Evolutionary conservation across 2,329 filamentous ascomycete genomes (phyloP).

Genomic region (Botrytis sinoallii): DNA sequence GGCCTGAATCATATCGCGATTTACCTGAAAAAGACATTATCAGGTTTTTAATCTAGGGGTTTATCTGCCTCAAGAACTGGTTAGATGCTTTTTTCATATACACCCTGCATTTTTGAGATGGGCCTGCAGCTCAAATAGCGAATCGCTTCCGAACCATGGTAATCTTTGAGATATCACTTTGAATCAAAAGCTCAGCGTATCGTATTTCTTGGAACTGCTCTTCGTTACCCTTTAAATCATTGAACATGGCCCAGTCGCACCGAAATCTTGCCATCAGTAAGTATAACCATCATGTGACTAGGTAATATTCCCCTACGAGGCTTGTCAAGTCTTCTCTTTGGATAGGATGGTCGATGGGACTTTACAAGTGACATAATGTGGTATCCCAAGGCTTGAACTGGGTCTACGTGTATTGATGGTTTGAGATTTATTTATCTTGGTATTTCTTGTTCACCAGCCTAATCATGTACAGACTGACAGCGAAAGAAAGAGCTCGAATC

Average conservation of each 20-base stretch:
- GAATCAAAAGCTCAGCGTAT: background rate
- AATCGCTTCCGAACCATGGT: background rate
- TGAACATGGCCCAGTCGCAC: background rate
- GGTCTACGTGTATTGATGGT: too few relatives aligned
- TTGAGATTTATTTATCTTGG: slow-evolving; percentile 24
- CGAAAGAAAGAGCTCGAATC: slow-evolving; percentile 18
- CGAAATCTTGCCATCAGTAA: background rate
- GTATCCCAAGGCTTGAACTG: background rate
- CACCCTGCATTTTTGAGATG: background rate
- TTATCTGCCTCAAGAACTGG: background rate
- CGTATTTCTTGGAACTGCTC: background rate
- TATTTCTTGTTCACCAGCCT: slow-evolving; percentile 27
- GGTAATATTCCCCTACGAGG: background rate
- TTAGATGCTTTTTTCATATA: background rate
- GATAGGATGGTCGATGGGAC: background rate
- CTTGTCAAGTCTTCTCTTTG: background rate
- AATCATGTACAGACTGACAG: slow-evolving; percentile 20
- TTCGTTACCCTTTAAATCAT: background rate
- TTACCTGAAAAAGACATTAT: background rate
- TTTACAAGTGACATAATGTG: background rate
- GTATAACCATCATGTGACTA: background rate
- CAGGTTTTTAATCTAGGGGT: too few relatives aligned
- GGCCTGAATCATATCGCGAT: background rate
- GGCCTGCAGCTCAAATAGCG: background rate
- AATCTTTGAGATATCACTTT: background rate